These are phyloP conservation scores for Alternaria dauci DNA, from an alignment of 2,329 filamentous ascomycete species.

Conservation along the genomic window DNA sequence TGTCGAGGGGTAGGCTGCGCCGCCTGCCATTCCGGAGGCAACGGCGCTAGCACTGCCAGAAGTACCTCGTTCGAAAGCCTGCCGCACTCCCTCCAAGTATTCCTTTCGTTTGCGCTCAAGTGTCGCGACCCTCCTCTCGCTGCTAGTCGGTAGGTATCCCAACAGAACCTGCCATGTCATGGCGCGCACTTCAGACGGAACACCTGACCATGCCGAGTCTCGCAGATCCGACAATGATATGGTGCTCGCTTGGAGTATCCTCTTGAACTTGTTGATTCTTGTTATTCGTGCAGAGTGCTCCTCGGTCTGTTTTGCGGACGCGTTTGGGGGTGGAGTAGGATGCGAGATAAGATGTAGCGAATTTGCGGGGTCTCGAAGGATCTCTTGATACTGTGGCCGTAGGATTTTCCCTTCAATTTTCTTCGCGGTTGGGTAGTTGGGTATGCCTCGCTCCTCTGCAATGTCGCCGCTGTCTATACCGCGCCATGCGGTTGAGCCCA, in stretches of 20 bases:
- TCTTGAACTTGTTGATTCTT: constrained; percentile 98
- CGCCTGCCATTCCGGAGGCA: constrained; percentile 64
- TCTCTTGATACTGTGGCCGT: constrained; percentile 96
- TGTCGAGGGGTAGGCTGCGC: constrained; percentile 51
- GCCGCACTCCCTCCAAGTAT: constrained; percentile 87
- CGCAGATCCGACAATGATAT: constrained; percentile 86
- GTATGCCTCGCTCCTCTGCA: constrained; percentile 83
- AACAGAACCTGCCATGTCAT: constrained; percentile 99
- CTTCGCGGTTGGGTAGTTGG: constrained; percentile 86
- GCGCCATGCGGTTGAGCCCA: constrained; percentile 57
- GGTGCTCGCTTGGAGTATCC: constrained; percentile 88
- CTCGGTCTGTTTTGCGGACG: constrained; percentile 83
- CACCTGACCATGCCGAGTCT: constrained; percentile 88
- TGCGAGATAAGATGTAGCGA: constrained; percentile 94
- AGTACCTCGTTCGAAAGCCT: constrained; percentile 67
- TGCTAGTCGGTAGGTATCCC: constrained; percentile 96
- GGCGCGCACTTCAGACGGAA: constrained; percentile 92
- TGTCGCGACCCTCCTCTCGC: constrained; percentile 86
- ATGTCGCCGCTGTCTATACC: constrained; percentile 89
- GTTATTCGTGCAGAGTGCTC: constrained; percentile 86
- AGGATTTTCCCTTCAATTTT: constrained; percentile 95
- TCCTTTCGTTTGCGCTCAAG: constrained; percentile 95
- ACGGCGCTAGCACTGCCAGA: constrained; percentile 48
- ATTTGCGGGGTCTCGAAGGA: constrained; percentile 85
- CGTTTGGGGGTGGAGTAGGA: constrained; percentile 74